Base-by-base conservation (phyloP, 2,329 filamentous ascomycete species). In the Aspergillus calidoustus region DNA sequence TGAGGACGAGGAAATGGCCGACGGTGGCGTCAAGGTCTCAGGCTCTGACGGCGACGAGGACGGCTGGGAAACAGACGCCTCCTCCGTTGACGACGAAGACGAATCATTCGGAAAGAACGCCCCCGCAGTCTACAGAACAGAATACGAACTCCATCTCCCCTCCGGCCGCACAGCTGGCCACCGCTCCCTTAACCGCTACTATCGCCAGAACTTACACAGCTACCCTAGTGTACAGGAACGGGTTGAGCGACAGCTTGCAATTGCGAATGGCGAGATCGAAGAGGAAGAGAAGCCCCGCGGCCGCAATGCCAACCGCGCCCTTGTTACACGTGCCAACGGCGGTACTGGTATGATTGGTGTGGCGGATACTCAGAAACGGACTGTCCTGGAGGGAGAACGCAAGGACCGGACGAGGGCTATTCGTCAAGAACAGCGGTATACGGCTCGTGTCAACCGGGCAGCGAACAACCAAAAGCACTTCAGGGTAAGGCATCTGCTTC, bases 41-140 rank as follows among this genome's bases (percentile, higher is more conserved):
- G 51, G 41, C 11, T 61, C 59, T 3, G 81, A 81, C 55, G 82
- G 84, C 13, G 87, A 74, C 38, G 80, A 77, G 7, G 86, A 94
- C 48, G 93, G 92, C 49, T 98, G 95, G 94, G 95, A 99, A 79
- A 97, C 93, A 0, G 95, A 98, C n/a, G 97, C 93, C 1, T 96
- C 92, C 11, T 84, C 96, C 41, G 92, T 93, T 66, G 95, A 92
- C 66, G 95, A 92, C 0, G 91, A 91, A 68, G 86, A 83, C 89
- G 93, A 72, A 91, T 91, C 57, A 93, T 86, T 82, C 91, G 91
- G 1, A 90, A 96, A 79, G 90, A 91, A 68, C 86, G 89, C 67
- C 77, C 86, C 57, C 86, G 90, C 64, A 89, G 91, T 92, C 23
- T 97, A 96, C 76, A 89, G 96, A 72, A 92, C 96, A 69, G 95